These are phyloP conservation scores for Telfairia occidentalis DNA, from an alignment of 331 rosid species.

Conservation along the genomic window DNA sequence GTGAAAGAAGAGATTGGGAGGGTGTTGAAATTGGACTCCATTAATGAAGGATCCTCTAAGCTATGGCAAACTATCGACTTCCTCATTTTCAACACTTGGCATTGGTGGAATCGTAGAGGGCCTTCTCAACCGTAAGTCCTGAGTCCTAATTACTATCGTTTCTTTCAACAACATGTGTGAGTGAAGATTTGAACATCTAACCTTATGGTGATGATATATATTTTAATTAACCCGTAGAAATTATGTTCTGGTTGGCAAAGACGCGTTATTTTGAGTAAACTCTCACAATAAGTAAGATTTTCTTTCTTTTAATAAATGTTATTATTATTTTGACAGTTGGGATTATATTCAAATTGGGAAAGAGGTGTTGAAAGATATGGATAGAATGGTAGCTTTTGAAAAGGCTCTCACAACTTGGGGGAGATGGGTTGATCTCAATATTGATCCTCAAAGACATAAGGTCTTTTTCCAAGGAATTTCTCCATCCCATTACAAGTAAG, in stretches of 20 bases:
- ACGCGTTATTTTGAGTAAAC: no score
- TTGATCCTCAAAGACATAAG: constrained; percentile 42
- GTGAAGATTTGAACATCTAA: no score
- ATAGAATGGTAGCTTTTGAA: constrained; percentile 71
- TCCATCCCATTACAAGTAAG: constrained; percentile 93
- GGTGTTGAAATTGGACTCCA: constrained; percentile 73
- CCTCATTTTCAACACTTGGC: constrained; percentile 95
- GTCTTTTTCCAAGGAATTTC: constrained; percentile 94
- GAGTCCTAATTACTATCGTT: background rate
- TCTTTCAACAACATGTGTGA: no score
- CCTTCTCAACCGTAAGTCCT: constrained; percentile 72
- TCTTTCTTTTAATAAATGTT: no score
- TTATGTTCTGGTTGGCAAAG: no score
- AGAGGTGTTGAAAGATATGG: constrained; percentile 50
- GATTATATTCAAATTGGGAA: constrained; percentile 51
- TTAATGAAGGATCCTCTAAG: constrained; percentile 33
- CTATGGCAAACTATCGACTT: constrained; percentile 48
- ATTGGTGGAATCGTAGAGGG: constrained; percentile 94
- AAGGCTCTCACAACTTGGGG: constrained; percentile 72
- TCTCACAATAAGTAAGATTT: no score
- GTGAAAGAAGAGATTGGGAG: constrained; percentile 53
- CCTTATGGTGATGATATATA: no score
- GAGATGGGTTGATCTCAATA: constrained; percentile 57
- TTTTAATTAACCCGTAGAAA: no score
- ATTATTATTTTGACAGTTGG: no score